phyloP scores from a whole-genome alignment of 305 asterid genomes.

The Fraxinus albicans region DNA sequence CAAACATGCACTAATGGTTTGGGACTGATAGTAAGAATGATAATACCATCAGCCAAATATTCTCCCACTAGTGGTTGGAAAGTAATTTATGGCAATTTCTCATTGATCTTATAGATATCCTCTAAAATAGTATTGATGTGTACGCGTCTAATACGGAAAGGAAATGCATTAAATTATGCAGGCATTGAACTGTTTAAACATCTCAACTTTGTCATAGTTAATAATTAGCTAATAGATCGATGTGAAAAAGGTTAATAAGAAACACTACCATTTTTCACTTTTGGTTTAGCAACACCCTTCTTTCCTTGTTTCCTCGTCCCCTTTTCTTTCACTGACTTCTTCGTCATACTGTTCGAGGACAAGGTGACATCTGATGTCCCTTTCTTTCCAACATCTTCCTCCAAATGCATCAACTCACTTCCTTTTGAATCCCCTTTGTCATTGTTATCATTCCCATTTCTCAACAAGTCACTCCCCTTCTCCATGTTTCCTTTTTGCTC shows the following conservation, averaged over 20 bases:
- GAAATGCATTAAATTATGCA: constrained; percentile 7
- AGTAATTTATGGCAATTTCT: no score
- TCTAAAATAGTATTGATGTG: background rate
- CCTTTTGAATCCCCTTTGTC: constrained; percentile 11
- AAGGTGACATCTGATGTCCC: constrained; percentile 12
- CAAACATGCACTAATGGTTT: no score
- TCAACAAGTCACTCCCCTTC: constrained; percentile 23
- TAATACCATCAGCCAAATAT: no score
- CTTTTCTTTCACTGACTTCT: constrained; percentile 27
- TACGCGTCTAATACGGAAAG: constrained; percentile 1
- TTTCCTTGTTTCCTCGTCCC: constrained; percentile 25
- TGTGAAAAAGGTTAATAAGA: constrained; percentile 24
- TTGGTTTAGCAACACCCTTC: constrained; percentile 29
- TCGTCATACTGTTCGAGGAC: constrained; percentile 20
- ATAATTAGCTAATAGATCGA: background rate
- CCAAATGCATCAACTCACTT: constrained; percentile 20
- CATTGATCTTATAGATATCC: background rate
- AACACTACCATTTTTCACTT: constrained; percentile 39
- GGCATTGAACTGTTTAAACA: background rate
- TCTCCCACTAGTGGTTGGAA: no score
- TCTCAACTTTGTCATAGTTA: background rate
- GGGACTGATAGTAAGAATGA: no score
- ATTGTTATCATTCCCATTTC: constrained; percentile 24
- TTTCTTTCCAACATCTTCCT: constrained; percentile 32
- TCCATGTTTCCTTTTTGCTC: constrained; percentile 19